Base-by-base conservation (phyloP, 2,329 filamentous ascomycete genomes). In the Tolypocladium album region DNA sequence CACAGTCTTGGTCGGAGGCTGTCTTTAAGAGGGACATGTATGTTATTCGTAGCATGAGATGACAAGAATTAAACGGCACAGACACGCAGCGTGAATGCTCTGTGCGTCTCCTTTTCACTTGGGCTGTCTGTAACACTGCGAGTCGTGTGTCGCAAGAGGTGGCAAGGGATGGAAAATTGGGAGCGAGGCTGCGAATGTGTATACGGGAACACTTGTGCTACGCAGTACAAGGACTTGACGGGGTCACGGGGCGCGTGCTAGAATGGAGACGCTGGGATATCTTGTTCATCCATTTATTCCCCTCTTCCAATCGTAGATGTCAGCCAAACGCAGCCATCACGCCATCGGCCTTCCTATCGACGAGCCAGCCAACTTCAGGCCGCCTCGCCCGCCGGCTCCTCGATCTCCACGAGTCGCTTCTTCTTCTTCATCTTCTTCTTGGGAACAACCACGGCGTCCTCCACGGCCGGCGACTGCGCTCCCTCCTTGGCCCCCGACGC, bases 361-460 rank as follows among this genome's bases (percentile, higher is more conserved):
- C 27, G 50, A 31, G 34, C 20, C 31, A 22, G 20, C 50, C 8
- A 53, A 8, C 50, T 9, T 53, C 47, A 53, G 27, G 50, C 27
- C 50, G 50, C 50, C 31, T 53, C 31, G 58, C 64, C 65, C 55
- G 59, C 63, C 39, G 63, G 52, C 24, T 68, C 69, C 60, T 68
- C 68, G 45, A 70, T 72, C 39, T 71, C 67, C 1, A 63, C 71
- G 24, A 66, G 64, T 6, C 64, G 67, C 72, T 67, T 71, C 70
- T 72, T 78, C 66, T 75, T 79, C 70, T 80, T 82, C 69, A 79
- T 79, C 67, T 76, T 82, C 70, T 75, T 76, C 67, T 77, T 80
- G 8, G 76, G 69, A 62, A 78, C 76, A 2, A 72, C 67, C 31
- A 57, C 56, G 0, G 59, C 63, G 38, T 60, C 67, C 12, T 59